A percentile compares a stretch with the other conserved stretches of the same genome.
Conservation (phyloP, 2,329 filamentous ascomycete genomes). For the Biscogniauxia marginata region DNA sequence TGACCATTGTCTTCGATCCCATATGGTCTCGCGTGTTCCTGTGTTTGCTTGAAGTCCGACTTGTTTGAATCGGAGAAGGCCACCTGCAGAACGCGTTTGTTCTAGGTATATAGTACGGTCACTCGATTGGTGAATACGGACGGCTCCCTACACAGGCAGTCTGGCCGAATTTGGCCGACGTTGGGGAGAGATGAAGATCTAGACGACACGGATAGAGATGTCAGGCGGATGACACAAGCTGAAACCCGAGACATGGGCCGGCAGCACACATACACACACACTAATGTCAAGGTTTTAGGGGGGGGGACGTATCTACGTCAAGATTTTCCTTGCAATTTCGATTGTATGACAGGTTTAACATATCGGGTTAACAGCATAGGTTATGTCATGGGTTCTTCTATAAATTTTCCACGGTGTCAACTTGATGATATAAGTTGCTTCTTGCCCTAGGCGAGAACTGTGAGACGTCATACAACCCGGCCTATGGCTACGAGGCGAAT, state of each 20-base stretch:
- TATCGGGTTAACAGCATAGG: no score
- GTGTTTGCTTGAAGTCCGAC: neutral
- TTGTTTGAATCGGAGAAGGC: neutral
- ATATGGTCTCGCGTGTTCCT: neutral
- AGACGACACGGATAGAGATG: neutral
- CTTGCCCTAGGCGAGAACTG: neutral
- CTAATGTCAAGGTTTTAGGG: no score
- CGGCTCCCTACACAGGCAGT: neutral
- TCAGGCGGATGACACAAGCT: neutral
- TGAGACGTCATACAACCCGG: neutral
- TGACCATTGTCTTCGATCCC: neutral
- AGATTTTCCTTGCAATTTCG: no score
- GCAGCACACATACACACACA: no score
- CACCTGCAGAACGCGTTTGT: neutral
- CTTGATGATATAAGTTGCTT: no score
- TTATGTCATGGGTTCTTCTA: neutral
- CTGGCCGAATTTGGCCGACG: neutral
- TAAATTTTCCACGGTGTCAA: no score
- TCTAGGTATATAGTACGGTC: neutral
- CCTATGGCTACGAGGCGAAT: neutral
- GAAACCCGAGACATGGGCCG: neutral
- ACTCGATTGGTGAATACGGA: neutral
- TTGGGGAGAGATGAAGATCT: neutral
- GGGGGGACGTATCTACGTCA: no score
- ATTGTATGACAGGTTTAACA: no score